Evolutionary conservation across 345 rosid species (phyloP), one percentile per base, ranked within the genome.

Genomic region (Streptanthus diversifolius): DNA sequence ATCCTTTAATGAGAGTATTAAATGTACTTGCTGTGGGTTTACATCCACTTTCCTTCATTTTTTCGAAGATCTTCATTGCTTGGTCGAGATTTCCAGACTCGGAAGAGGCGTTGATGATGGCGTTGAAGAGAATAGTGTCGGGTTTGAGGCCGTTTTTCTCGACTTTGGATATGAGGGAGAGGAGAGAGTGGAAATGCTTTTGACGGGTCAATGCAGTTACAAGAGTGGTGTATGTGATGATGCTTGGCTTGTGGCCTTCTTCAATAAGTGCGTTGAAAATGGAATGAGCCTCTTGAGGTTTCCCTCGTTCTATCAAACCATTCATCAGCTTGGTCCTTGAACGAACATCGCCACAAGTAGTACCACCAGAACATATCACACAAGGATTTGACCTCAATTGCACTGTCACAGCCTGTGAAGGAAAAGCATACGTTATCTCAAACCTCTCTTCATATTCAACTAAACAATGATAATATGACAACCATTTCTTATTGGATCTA

Each of bases 311-410:
- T 76, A 88, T 81, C 81, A 91, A 81, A 44, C 75, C 55, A 56
- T 79, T 93, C 98, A 93, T 93, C 52, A 91, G 80, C 71, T 87
- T 91, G 59, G 97, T 93, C 73, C 95, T 86, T n/a, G 98, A 88
- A 55, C 78, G 87, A 59, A 93, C 97, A 19, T 77, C 86, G 22
- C 83, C 82, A 66, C 96, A 93, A 66, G 86, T 66, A 45, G 77
- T 83, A 48, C 84, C 85, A 36, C 87, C 81, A 65, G 70, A 77
- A 79, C 98, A 93, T 69, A 71, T 77, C 47, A 83, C 57, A 82
- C 98, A 93, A 12, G 87, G 73, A 74, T 76, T 62, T 21, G 87
- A 56, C 48, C 59, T 77, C 35, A 72, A 44, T 47, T 66, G 82
- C 72, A 76, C 84, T 66, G 82, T 80, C 63, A 70, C 72, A 37